A percentile compares a stretch with the other conserved stretches of the same genome.
Conservation (phyloP, 495 filamentous ascomycete genomes). For the Sordaria brevicollis region DNA sequence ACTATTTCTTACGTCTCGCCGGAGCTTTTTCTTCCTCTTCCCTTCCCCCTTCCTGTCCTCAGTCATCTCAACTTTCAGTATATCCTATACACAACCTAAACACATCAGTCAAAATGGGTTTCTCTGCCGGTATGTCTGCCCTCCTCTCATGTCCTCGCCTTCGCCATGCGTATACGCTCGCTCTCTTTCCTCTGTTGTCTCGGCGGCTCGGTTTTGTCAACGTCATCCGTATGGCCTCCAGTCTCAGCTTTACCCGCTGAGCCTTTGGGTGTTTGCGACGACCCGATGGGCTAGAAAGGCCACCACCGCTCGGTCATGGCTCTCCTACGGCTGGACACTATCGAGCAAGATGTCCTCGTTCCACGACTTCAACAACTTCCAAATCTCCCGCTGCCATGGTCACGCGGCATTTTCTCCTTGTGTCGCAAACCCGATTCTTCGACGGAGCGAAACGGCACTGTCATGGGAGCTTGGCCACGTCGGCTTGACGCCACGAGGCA, state of each 20-base stretch:
- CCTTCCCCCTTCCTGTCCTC: conserved; percentile 1
- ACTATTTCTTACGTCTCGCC: conserved; percentile 6
- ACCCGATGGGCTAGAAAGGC: background rate
- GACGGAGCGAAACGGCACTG: background rate
- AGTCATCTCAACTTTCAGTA: background rate
- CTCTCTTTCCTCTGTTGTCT: conserved; percentile 4
- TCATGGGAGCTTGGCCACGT: background rate
- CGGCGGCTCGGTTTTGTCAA: background rate
- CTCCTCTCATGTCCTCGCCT: background rate
- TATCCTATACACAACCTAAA: conserved; percentile 4
- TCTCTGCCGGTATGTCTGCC: conserved; percentile 32
- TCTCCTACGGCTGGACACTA: background rate
- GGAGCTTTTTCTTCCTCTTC: conserved; percentile 13
- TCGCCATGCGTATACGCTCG: conserved; percentile 2
- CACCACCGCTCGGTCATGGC: background rate
- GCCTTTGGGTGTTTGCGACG: conserved; percentile 9
- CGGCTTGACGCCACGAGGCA: background rate
- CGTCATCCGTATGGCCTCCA: background rate
- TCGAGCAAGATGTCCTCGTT: background rate
- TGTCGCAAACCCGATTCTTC: conserved; percentile 2
- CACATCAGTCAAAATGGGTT: conserved; percentile 32
- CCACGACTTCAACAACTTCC: background rate
- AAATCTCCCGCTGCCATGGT: background rate
- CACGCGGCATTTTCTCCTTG: conserved; percentile 30
- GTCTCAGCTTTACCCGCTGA: background rate